Percentiles rank a stretch among this genome's conserved stretches.
Evolutionary conservation across 768 basidiomycete genomes (phyloP).

Genomic region (Trametes cinnabarina): DNA sequence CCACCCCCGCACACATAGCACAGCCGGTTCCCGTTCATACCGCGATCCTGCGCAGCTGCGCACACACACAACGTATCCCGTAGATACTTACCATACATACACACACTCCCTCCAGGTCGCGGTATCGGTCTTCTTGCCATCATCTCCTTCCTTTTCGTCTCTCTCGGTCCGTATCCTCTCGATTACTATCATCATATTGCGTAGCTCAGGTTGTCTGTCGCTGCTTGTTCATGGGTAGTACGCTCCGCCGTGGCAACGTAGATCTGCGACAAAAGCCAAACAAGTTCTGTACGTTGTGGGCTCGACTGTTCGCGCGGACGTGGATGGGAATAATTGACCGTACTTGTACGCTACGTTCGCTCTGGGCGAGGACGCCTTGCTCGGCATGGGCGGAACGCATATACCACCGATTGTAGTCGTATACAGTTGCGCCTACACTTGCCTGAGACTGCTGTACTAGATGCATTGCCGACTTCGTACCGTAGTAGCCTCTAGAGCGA

Average conservation of each 20-base stretch:
- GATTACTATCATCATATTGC: slow-evolving; percentile 5
- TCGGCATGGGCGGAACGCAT: too few species aligned
- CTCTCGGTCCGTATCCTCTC: background rate
- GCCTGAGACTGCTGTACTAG: too few species aligned
- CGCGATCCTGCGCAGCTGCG: background rate
- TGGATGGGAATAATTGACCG: too few species aligned
- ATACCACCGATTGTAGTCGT: too few species aligned
- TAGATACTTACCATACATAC: background rate
- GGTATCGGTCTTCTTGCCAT: background rate
- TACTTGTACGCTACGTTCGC: too few species aligned
- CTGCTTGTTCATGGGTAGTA: slow-evolving; percentile 6
- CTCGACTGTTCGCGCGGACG: too few species aligned
- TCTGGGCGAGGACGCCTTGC: too few species aligned
- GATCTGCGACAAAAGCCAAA: background rate
- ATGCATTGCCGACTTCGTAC: too few species aligned
- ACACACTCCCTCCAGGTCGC: background rate
- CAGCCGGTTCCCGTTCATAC: background rate
- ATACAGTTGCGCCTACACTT: too few species aligned
- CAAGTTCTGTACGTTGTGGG: too few species aligned
- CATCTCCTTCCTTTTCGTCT: background rate
- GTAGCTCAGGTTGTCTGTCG: slow-evolving; percentile 8
- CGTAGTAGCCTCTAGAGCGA: too few species aligned
- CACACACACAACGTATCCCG: background rate
- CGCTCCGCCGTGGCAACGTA: slow-evolving; percentile 2
- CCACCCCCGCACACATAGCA: background rate